These are phyloP conservation scores for Guyanaporus albipodus DNA, from an alignment of 768 basidiomycete genomes.

Conservation along the genomic window DNA sequence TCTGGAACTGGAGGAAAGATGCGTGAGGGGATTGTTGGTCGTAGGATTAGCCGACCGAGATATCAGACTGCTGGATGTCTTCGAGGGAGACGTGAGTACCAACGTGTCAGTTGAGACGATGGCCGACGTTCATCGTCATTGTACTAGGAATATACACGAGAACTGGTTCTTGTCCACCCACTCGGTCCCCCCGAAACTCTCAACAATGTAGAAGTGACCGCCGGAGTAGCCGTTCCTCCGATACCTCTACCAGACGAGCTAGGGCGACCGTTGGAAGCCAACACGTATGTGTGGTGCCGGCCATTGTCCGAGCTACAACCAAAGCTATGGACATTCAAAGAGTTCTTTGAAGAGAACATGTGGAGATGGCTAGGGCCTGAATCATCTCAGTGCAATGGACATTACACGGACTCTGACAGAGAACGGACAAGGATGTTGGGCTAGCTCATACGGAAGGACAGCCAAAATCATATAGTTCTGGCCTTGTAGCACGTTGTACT, in stretches of 20 bases:
- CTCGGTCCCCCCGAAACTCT: constrained; percentile 42
- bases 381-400: constrained; percentile 31
- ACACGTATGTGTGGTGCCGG: constrained; percentile 71
- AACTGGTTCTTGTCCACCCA: constrained; percentile 51
- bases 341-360: constrained; percentile 71
- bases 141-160: constrained; percentile 67
- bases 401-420: constrained; percentile 54
- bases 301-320: constrained; percentile 44
- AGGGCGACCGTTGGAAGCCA: constrained; percentile 39
- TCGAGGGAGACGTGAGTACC: constrained; percentile 70
- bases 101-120: background rate
- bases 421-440: constrained; percentile 40
- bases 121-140: background rate
- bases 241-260: constrained; percentile 38
- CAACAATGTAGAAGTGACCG: constrained; percentile 18
- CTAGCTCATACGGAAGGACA: constrained; percentile 11
- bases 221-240: constrained; percentile 39
- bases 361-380: constrained; percentile 70
- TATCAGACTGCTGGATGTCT: constrained; percentile 65
- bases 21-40: constrained; percentile 78
- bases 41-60: constrained; percentile 64
- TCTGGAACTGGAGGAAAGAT: constrained; percentile 56
- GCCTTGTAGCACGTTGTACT: too few relatives aligned
- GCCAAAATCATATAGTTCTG: background rate
- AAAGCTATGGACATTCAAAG: constrained; percentile 76